These are phyloP conservation scores for Eudorina sp. DNA, from an alignment of 139 green algal species.

Conservation along the genomic window DNA sequence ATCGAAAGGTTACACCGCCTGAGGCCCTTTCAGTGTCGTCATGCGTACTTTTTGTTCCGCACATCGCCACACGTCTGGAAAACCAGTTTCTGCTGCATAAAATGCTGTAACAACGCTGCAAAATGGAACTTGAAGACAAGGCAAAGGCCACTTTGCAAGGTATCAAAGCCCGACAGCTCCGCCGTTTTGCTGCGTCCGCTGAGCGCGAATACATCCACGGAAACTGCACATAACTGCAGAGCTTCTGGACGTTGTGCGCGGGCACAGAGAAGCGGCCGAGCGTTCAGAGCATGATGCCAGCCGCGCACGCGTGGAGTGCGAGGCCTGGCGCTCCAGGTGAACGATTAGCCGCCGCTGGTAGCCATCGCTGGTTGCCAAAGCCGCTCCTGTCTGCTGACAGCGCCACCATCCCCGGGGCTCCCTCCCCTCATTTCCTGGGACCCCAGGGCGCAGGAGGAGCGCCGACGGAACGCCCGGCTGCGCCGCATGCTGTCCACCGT, in stretches of 20 bases:
- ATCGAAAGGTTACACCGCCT: too few species aligned
- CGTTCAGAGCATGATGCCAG: background rate
- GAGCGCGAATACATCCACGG: too few species aligned
- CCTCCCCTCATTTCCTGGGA: too few species aligned
- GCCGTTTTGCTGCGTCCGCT: background rate
- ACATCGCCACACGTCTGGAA: too few species aligned
- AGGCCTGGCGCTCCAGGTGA: conserved; percentile 2
- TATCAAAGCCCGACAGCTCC: background rate
- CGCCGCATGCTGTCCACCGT: background rate
- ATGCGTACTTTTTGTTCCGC: too few species aligned
- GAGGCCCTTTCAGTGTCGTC: too few species aligned
- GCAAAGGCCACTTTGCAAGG: conserved; percentile 27
- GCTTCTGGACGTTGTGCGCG: conserved; percentile 13
- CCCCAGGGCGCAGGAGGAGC: conserved; percentile 21
- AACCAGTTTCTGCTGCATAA: too few species aligned
- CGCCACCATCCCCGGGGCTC: too few species aligned
- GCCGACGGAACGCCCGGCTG: background rate
- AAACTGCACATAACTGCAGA: conserved; percentile 11
- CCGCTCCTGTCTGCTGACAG: too few species aligned
- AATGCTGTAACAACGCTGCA: background rate
- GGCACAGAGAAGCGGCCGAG: background rate
- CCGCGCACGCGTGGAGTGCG: conserved; percentile 15
- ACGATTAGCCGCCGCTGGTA: too few species aligned
- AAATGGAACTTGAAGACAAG: conserved; percentile 38
- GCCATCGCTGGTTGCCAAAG: too few species aligned